A percentile compares a stretch with the other conserved stretches of the same genome.
These are phyloP conservation scores for Magnaporthiopsis incrustans DNA, from an alignment of 2,329 filamentous ascomycete species.

Conservation along the genomic window DNA sequence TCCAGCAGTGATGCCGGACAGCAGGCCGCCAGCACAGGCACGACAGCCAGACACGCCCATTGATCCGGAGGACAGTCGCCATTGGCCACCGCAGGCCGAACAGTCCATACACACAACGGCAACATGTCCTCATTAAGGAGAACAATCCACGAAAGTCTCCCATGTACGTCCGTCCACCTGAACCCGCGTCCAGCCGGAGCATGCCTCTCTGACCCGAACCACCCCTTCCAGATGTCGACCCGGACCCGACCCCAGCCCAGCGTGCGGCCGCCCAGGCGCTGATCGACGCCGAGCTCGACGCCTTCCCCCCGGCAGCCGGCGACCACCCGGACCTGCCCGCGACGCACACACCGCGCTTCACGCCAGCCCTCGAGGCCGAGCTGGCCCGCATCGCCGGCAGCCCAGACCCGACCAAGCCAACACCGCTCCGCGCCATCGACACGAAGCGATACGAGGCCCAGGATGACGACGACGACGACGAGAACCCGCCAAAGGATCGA, in stretches of 20 bases:
- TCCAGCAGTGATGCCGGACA: neutral
- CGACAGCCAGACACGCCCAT: neutral
- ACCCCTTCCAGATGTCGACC: conserved; percentile 63
- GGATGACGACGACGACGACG: conserved; percentile 31
- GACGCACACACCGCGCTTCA: conserved; percentile 46
- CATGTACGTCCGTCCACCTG: conserved; percentile 50
- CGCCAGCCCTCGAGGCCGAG: conserved; percentile 59
- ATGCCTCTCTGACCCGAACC: neutral
- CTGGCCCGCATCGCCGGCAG: conserved; percentile 57
- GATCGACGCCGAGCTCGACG: conserved; percentile 56
- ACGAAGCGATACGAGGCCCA: conserved; percentile 75
- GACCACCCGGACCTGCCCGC: conserved; percentile 53
- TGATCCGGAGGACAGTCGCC: neutral
- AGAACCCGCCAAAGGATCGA: conserved; percentile 7
- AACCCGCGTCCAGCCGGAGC: neutral
- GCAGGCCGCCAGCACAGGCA: neutral
- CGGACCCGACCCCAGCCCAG: conserved; percentile 54
- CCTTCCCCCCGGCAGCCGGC: conserved; percentile 20
- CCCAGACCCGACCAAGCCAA: conserved; percentile 12
- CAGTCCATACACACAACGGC: neutral
- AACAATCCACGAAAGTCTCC: conserved; percentile 70
- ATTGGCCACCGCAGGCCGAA: neutral
- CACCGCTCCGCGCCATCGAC: conserved; percentile 59
- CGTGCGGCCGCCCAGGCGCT: conserved; percentile 61
- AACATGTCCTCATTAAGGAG: conserved; percentile 21